These are phyloP conservation scores for Suhomyces bokatorum DNA, from an alignment of 1,139 yeast genomes.

Conservation along the genomic window DNA sequence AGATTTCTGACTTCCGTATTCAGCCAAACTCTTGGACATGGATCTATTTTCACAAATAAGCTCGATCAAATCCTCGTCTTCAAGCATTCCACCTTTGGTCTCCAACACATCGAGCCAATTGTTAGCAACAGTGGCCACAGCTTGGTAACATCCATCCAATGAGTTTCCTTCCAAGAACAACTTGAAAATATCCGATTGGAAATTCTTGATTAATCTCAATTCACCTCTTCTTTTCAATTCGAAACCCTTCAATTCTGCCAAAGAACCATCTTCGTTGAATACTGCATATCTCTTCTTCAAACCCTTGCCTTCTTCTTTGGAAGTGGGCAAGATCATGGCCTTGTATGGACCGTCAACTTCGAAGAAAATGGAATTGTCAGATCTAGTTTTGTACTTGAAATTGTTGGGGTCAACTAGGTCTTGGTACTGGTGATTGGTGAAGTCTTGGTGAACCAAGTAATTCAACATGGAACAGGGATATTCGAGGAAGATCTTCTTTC, in stretches of 20 bases:
- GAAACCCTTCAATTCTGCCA: constrained; percentile 96
- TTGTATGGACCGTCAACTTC: constrained; percentile 99
- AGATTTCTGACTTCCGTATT: constrained; percentile 87
- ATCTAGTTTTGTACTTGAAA: constrained; percentile 69
- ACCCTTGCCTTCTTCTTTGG: constrained; percentile 97
- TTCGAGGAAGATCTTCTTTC: constrained; percentile 74
- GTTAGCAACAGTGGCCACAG: constrained; percentile 91
- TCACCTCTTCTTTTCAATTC: constrained; percentile 98
- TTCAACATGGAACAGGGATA: constrained; percentile 98
- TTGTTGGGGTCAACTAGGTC: constrained; percentile 70
- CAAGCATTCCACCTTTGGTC: constrained; percentile 81
- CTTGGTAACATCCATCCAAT: constrained; percentile 75
- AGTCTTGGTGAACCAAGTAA: constrained; percentile 84
- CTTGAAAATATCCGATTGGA: constrained; percentile 92
- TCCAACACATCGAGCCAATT: constrained; percentile 95
- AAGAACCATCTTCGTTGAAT: constrained; percentile 87
- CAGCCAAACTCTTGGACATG: constrained; percentile 89
- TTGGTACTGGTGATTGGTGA: constrained; percentile 95
- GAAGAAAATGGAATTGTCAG: constrained; percentile 94
- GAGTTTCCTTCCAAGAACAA: constrained; percentile 83
- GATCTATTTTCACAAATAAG: constrained; percentile 95
- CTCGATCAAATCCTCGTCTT: constrained; percentile 91
- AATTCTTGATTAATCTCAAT: constrained; percentile 85
- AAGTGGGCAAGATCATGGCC: constrained; percentile 96
- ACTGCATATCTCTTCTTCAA: constrained; percentile 96